These are phyloP conservation scores for Leccinum subgranulosum DNA, from an alignment of 768 basidiomycete species.

Conservation along the genomic window DNA sequence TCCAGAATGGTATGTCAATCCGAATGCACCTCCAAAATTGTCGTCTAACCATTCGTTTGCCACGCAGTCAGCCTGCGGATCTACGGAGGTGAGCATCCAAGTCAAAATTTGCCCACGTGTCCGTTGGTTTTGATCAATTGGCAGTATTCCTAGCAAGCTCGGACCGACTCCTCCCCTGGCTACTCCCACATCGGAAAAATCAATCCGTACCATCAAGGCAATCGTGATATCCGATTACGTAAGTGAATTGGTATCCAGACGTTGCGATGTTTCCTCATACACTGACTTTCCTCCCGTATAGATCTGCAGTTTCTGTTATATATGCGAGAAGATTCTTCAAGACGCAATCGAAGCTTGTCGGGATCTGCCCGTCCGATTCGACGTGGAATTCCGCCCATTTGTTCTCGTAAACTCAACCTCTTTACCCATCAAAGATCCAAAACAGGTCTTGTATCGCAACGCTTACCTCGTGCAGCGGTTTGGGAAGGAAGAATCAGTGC, in stretches of 20 bases:
- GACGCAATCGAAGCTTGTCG: slow-evolving; percentile 33
- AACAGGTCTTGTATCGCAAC: slow-evolving; percentile 15
- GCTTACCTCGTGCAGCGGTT: slow-evolving; percentile 19
- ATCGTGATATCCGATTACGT: slow-evolving; percentile 34
- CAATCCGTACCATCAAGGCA: slow-evolving; percentile 27
- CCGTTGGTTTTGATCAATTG: not conserved
- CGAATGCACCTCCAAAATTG: not conserved
- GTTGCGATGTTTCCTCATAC: not conserved
- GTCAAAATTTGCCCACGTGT: not conserved
- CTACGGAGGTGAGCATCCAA: slow-evolving; percentile 16
- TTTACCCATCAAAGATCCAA: not conserved
- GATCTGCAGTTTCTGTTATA: slow-evolving; percentile 37
- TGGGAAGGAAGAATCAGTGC: slow-evolving; percentile 26
- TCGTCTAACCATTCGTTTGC: not conserved
- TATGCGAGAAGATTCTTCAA: slow-evolving; percentile 32
- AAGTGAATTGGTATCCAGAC: not conserved
- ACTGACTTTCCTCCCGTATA: not conserved
- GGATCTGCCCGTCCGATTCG: slow-evolving; percentile 29
- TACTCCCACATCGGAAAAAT: slow-evolving; percentile 1
- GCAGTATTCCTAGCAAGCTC: slow-evolving; percentile 21
- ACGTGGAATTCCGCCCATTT: slow-evolving; percentile 33
- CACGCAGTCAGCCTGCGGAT: slow-evolving; percentile 6
- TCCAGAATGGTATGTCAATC: slow-evolving; percentile 10
- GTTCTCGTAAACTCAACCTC: slow-evolving; percentile 15
- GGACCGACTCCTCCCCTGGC: not conserved